Conservation (phyloP, 345 rosid species). For the Cardiospermum halicacabum region DNA sequence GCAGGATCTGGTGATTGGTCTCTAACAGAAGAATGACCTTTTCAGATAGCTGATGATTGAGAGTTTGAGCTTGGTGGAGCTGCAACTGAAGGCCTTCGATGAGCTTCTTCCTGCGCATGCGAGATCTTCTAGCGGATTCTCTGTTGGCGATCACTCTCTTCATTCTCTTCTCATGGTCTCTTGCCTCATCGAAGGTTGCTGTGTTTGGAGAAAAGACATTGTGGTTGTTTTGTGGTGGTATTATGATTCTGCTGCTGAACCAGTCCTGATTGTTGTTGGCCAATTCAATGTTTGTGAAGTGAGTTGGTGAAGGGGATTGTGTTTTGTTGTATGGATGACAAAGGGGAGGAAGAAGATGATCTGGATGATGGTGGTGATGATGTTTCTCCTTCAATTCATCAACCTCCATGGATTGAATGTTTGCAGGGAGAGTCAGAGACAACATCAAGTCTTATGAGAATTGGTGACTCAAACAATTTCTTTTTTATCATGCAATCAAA, state of each 20-base stretch:
- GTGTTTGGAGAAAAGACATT: conserved; percentile 30
- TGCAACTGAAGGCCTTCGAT: conserved; percentile 69
- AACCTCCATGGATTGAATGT: conserved; percentile 22
- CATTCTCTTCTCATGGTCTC: conserved; percentile 44
- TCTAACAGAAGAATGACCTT: conserved; percentile 63
- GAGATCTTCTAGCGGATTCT: conserved; percentile 70
- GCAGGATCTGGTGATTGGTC: conserved; percentile 58
- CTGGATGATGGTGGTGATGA: conserved; percentile 13
- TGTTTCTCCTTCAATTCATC: conserved; percentile 19
- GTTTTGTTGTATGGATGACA: conserved; percentile 13
- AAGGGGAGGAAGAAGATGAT: conserved; percentile 16
- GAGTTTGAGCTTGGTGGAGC: conserved; percentile 50
- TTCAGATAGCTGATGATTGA: conserved; percentile 58
- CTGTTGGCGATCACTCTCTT: conserved; percentile 74
- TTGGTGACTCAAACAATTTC: background rate
- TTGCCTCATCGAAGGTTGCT: conserved; percentile 24
- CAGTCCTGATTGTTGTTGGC: conserved; percentile 34
- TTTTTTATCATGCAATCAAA: background rate
- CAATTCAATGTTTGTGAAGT: conserved; percentile 20
- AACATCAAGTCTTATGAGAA: background rate
- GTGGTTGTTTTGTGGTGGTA: too few relatives aligned
- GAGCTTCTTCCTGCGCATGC: conserved; percentile 70
- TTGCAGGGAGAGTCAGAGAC: conserved; percentile 2
- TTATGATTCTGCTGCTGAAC: conserved; percentile 16
- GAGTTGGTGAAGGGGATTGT: conserved; percentile 6